phyloP scores from a whole-genome alignment of 164 flowering plant species.

The Pachysandra terminalis region DNA sequence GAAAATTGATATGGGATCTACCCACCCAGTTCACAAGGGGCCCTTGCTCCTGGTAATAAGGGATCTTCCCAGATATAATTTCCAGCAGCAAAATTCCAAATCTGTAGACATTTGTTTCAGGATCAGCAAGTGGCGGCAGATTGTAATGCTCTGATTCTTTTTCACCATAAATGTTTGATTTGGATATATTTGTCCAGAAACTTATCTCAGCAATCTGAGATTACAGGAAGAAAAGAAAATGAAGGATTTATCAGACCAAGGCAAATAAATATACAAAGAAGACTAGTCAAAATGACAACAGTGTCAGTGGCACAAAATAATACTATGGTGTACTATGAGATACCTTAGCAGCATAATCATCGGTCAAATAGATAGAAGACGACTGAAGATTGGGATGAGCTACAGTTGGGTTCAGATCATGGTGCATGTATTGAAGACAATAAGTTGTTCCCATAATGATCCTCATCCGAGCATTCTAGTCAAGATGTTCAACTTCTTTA shows the following conservation, averaged over 20 bases:
- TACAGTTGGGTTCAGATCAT: constrained; percentile 77
- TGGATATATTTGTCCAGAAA: constrained; percentile 34
- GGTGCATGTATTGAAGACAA: constrained; percentile 91
- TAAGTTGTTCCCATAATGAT: constrained; percentile 87
- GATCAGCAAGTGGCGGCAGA: constrained; percentile 40
- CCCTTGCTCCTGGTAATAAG: constrained; percentile 57
- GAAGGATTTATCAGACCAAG: not conserved
- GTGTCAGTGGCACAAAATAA: not conserved
- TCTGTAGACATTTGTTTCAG: constrained; percentile 62
- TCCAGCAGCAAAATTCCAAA: constrained; percentile 82
- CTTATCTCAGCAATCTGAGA: constrained; percentile 59
- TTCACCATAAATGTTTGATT: constrained; percentile 30
- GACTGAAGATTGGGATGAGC: constrained; percentile 54
- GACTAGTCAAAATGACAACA: not conserved
- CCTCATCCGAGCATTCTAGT: constrained; percentile 83
- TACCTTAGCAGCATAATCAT: constrained; percentile 97
- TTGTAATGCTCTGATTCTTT: constrained; percentile 33
- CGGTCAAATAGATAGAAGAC: constrained; percentile 36
- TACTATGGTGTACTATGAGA: not conserved
- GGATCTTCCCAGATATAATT: constrained; percentile 81
- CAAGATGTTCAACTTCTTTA: constrained; percentile 84
- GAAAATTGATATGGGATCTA: constrained; percentile 9
- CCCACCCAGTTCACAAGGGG: constrained; percentile 70
- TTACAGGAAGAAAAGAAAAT: not conserved
- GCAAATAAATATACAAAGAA: not conserved